Evolutionary conservation across 2,329 filamentous ascomycete species (phyloP).

Genomic region (Furcasterigmium sp.): DNA sequence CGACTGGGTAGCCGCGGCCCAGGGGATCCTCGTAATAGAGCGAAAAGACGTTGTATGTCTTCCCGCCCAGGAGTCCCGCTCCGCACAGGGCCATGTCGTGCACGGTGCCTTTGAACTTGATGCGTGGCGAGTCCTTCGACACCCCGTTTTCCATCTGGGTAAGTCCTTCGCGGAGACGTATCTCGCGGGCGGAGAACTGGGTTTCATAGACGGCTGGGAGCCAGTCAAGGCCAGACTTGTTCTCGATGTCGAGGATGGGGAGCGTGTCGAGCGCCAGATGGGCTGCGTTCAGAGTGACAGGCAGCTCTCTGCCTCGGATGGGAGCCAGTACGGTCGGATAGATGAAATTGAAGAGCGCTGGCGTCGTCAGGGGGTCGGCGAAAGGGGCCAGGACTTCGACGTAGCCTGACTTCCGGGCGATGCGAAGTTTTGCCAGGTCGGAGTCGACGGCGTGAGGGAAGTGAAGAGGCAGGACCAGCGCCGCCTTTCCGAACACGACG

Average conservation of each 20-base stretch:
- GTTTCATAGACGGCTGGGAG: slow-evolving; percentile 31
- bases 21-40: too few relatives aligned
- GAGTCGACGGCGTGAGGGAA: slow-evolving; percentile 35
- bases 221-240: slow-evolving; percentile 29
- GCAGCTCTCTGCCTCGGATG: slow-evolving; percentile 17
- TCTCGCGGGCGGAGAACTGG: slow-evolving; percentile 37
- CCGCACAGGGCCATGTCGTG: slow-evolving; percentile 38
- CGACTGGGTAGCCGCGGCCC: slow-evolving; percentile 25
- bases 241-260: slow-evolving; percentile 32
- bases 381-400: slow-evolving; percentile 36
- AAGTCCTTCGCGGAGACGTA: slow-evolving; percentile 22
- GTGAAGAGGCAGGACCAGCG: slow-evolving; percentile 23
- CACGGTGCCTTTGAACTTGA: slow-evolving; percentile 45
- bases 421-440: slow-evolving; percentile 27
- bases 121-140: slow-evolving; percentile 23
- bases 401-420: slow-evolving; percentile 38
- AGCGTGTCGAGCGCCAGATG: slow-evolving; percentile 39
- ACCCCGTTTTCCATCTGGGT: slow-evolving; percentile 14
- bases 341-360: slow-evolving; percentile 24
- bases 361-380: slow-evolving; percentile 17
- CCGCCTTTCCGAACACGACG: slow-evolving; percentile 28
- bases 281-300: slow-evolving; percentile 30
- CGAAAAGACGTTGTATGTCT: slow-evolving; percentile 33
- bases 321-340: slow-evolving; percentile 26
- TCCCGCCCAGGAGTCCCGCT: slow-evolving; percentile 37